Evolutionary conservation across 2,329 filamentous ascomycete species (phyloP).

Genomic region (Mariannaea elegans): DNA sequence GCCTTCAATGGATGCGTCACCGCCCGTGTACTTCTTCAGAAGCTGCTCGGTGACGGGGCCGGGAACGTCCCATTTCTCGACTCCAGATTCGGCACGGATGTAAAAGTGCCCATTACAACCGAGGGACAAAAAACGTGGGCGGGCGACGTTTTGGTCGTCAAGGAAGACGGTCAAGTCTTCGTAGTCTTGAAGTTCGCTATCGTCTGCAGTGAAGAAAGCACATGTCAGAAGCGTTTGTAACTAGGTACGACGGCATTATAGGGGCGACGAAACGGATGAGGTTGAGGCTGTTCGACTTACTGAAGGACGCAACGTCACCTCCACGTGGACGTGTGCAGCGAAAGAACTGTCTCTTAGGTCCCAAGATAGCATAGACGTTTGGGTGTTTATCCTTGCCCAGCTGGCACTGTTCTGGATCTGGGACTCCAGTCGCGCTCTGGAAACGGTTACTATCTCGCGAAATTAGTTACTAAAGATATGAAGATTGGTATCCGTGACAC

Average conservation of each 20-base stretch:
- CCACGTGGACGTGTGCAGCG: conserved; percentile 28
- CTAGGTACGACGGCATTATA: background rate
- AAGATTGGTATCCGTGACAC: background rate
- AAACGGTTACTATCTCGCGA: background rate
- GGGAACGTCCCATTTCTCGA: conserved; percentile 31
- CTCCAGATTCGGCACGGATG: conserved; percentile 24
- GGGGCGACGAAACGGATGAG: background rate
- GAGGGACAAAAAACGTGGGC: conserved; percentile 32
- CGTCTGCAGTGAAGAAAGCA: conserved; percentile 12
- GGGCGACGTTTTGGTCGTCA: conserved; percentile 30
- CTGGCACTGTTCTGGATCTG: conserved; percentile 13
- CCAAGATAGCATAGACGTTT: conserved; percentile 32
- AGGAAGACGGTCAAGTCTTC: conserved; percentile 27
- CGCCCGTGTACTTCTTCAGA: conserved; percentile 17
- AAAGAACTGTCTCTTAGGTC: conserved; percentile 29
- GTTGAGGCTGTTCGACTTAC: conserved; percentile 14
- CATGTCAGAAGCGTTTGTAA: background rate
- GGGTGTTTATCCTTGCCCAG: conserved; percentile 12
- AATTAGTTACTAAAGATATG: background rate
- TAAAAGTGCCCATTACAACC: conserved; percentile 30
- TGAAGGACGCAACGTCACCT: conserved; percentile 26
- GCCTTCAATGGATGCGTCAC: conserved; percentile 5
- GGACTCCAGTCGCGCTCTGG: background rate
- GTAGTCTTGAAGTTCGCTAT: conserved; percentile 31
- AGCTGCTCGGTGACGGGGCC: background rate